Base-by-base conservation (phyloP, 495 filamentous ascomycete genomes). In the Oidiodendron maius region DNA sequence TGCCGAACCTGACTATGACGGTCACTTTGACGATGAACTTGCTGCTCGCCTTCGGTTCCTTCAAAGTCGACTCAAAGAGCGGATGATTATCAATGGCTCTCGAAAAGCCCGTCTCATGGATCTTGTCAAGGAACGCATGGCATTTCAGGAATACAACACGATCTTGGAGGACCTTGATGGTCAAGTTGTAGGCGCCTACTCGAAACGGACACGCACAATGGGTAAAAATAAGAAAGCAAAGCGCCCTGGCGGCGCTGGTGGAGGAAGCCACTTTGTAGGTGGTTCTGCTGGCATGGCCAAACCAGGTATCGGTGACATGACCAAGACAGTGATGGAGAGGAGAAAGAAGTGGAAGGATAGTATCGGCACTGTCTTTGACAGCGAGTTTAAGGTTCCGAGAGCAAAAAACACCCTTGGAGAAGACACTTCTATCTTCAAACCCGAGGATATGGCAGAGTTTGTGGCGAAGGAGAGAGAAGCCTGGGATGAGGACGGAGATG, bases 141-240 rank as follows among this genome's bases (percentile, higher is more conserved):
- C 93, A 1, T 78, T 87, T 62, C 93, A 97, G 55, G 93, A 99
- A 62, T 99, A 94, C 67, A 82, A 80, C 57, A 96, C 90, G 53
- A 99, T 99, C 60, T 82, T 91, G 50, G 93, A 99, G 59, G 93
- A 97, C 63, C 82, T 99, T 20, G 93, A 99, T 67, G 79, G 81
- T 44, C 93, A 99, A 65, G 91, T 99, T 41, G 87, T 96, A 60
- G 82, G 88, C 58, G 90, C 91, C 21, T 99, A 96, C 58, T 81
- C 94, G 30, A 97, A 97, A 72, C 86, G 93, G 34, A 95, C 89
- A n/a, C 84, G 93, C 23, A 95, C 87, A 3, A 82, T 96, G 68
- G 86, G 87, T 59, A 95, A 89, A 69, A 88, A 80, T 41, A 97
- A 96, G 70, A 95, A 96, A 68, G 77, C 82, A n/a, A 91, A 91